Conservation (phyloP, 2,329 filamentous ascomycete genomes). For the Xylaria sp. region DNA sequence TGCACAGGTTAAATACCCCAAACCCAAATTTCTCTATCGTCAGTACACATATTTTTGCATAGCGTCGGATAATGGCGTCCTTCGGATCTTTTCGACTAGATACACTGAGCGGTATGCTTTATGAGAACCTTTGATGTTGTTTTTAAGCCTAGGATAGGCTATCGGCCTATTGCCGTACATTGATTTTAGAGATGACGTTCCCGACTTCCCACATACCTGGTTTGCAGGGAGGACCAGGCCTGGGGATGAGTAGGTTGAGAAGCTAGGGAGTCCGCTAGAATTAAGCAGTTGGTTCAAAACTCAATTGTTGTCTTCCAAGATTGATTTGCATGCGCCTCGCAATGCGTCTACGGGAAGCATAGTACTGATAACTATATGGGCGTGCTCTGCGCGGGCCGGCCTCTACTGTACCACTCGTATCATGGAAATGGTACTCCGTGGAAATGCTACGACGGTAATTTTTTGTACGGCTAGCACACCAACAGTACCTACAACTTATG, state of each 20-base stretch:
- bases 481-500: neutral
- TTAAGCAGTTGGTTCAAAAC: neutral
- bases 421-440: neutral
- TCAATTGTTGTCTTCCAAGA: neutral
- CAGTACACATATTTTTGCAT: conserved; percentile 46
- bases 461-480: neutral
- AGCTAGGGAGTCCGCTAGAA: neutral
- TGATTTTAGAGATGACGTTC: conserved; percentile 1
- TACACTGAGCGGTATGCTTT: conserved; percentile 28
- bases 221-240: neutral
- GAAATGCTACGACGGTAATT: neutral
- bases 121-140: conserved; percentile 22
- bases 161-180: conserved; percentile 8
- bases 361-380: no score
- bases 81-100: conserved; percentile 38
- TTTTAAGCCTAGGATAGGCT: conserved; percentile 18
- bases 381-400: no score
- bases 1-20: neutral
- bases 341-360: neutral
- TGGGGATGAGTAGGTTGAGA: neutral
- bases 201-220: neutral
- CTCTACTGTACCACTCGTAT: no score
- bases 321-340: neutral
- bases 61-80: conserved; percentile 48
- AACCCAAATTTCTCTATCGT: conserved; percentile 10